Evolutionary conservation across 768 basidiomycete genomes (phyloP), one percentile per base, ranked within the genome.

Genomic region (Lentinula sp.): DNA sequence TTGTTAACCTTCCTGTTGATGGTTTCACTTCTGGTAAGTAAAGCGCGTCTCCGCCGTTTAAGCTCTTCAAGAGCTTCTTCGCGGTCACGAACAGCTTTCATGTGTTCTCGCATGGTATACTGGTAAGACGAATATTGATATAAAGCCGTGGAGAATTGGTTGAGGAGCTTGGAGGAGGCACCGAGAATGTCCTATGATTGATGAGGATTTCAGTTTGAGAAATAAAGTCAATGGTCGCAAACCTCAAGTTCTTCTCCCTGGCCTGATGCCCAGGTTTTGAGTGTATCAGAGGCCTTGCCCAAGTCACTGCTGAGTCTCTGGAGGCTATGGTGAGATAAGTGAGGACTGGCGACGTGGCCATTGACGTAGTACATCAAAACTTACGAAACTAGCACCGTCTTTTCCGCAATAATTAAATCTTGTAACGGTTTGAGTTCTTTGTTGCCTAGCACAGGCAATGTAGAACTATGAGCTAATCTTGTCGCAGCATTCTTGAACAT

Each of bases 331-430:
- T 9, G 50, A 15, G 28, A 28, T 28, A 15, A n/a, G 34, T 4
- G 18, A 31, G 16, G n/a, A 46, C 13, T 35, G 37, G 57, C 35
- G 51, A 54, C 9, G 28, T 48, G 35, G 18, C 15, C 49, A 6
- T 31, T n/a, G 31, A 16, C 21, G 11, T 23, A 8, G n/a, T 28
- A 11, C 15, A 7, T 35, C 3, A 28, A 34, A 10, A 77, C 86
- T 67, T 67, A 93, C 91, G 89, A 82, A 51, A 78, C 73, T 32
- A 95, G 77, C 8, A 95, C 86, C 7, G 81, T 76, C 76, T 98
- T 98, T 74, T 97, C 94, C 1, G 90, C 84, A 1, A 84, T 88
- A 60, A 98, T 96, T 63, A 96, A 79, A 68, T 95, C 93, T 69
- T 97, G 94, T 8, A 97, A 76, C 0, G 86, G 84, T 31, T 88